Evolutionary conservation across 768 basidiomycete species (phyloP).

Genomic region (Guyanaporus albipodus): DNA sequence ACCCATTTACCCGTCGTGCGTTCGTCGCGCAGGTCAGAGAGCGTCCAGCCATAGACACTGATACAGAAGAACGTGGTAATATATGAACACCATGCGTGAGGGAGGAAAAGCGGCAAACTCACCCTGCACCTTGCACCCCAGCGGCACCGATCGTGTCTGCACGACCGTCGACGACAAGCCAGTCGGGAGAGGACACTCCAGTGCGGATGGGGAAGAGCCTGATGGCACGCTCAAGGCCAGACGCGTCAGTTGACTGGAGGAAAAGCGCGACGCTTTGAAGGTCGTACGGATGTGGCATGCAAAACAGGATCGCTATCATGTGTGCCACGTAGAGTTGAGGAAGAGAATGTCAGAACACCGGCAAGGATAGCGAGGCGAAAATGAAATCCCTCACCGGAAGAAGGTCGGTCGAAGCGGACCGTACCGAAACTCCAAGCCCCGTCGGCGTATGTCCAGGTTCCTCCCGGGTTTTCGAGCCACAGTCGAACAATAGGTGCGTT

Average conservation of each 20-base stretch:
- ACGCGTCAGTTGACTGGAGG: constrained; percentile 51
- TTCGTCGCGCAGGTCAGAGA: constrained; percentile 8
- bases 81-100: not conserved
- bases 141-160: constrained; percentile 62
- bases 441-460: constrained; percentile 20
- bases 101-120: constrained; percentile 26
- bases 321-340: constrained; percentile 3
- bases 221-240: constrained; percentile 61
- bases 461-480: constrained; percentile 27
- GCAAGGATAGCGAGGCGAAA: not conserved
- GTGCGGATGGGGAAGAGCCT: constrained; percentile 85
- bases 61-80: not conserved
- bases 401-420: constrained; percentile 17
- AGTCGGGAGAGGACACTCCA: constrained; percentile 72
- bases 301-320: constrained; percentile 57
- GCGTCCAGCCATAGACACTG: constrained; percentile 23
- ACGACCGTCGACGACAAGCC: constrained; percentile 57
- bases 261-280: constrained; percentile 43
- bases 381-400: constrained; percentile 13
- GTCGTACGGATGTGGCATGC: constrained; percentile 40
- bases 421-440: constrained; percentile 13
- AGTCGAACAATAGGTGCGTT: constrained; percentile 31
- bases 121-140: constrained; percentile 79
- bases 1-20: constrained; percentile 37
- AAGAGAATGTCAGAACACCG: no score